Percentiles rank a stretch among this genome's conserved stretches.
These are phyloP conservation scores for Penicillium sp. DNA, from an alignment of 2,329 filamentous ascomycete genomes.

Conservation along the genomic window DNA sequence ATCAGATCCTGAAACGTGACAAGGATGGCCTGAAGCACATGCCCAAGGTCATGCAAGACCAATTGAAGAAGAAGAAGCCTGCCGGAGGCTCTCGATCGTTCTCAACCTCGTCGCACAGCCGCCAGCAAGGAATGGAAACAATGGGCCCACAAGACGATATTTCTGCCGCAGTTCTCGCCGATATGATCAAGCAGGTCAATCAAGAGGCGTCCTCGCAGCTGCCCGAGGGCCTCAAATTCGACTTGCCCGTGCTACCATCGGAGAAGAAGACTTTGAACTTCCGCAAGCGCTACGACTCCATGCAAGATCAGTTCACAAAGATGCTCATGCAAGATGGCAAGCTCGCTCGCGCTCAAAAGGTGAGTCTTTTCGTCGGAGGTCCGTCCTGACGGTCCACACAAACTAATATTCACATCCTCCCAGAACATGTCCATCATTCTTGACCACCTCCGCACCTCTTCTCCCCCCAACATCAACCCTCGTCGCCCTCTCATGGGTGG, in stretches of 20 bases:
- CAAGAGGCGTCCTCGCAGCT: slow-evolving; percentile 31
- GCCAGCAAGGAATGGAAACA: slow-evolving; percentile 27
- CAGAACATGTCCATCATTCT: slow-evolving; percentile 83
- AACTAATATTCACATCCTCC: neutral
- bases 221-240: slow-evolving; percentile 66
- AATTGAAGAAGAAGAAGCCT: slow-evolving; percentile 39
- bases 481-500: slow-evolving; percentile 56
- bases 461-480: slow-evolving; percentile 69
- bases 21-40: slow-evolving; percentile 56
- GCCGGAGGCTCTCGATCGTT: slow-evolving; percentile 48
- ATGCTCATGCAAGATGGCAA: slow-evolving; percentile 89
- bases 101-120: slow-evolving; percentile 49
- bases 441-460: slow-evolving; percentile 73
- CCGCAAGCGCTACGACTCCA: slow-evolving; percentile 76
- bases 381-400: neutral
- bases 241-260: slow-evolving; percentile 62
- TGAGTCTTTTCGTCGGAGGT: slow-evolving; percentile 36
- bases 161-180: slow-evolving; percentile 30
- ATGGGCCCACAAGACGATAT: slow-evolving; percentile 20
- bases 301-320: slow-evolving; percentile 81
- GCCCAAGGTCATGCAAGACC: slow-evolving; percentile 61
- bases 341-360: slow-evolving; percentile 80
- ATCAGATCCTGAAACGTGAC: slow-evolving; percentile 58
- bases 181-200: slow-evolving; percentile 33
- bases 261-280: slow-evolving; percentile 56